Evolutionary conservation across 2,329 filamentous ascomycete genomes (phyloP).

Genomic region (Fusarium keratoplasticum): DNA sequence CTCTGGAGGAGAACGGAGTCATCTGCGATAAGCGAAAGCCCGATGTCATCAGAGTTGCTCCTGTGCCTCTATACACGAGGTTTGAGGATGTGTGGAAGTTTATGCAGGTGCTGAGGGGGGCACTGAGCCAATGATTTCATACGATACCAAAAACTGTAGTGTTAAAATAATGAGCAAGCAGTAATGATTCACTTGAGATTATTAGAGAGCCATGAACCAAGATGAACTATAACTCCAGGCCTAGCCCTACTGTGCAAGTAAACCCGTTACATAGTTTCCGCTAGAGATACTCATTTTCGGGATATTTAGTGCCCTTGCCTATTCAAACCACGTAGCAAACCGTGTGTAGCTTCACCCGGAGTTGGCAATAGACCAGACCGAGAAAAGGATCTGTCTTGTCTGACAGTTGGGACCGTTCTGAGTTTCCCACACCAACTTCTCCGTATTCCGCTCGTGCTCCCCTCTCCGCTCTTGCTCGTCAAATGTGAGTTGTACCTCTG

Average conservation of each 20-base stretch:
- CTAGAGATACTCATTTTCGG: neutral
- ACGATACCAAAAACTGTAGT: slow-evolving; percentile 1
- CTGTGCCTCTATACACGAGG: slow-evolving; percentile 85
- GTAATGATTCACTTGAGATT: slow-evolving; percentile 12
- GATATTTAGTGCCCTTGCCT: neutral
- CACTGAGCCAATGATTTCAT: slow-evolving; percentile 41
- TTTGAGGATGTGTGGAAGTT: slow-evolving; percentile 76
- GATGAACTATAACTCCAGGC: neutral
- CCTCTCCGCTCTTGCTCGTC: neutral
- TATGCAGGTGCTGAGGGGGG: slow-evolving; percentile 55
- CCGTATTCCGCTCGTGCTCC: neutral
- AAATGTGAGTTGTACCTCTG: too few species aligned
- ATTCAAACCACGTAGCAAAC: neutral
- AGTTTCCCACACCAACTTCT: neutral
- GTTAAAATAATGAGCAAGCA: slow-evolving; percentile 8
- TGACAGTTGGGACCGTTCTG: too few species aligned
- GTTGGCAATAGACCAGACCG: neutral
- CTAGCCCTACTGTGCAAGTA: neutral
- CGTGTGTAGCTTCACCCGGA: neutral
- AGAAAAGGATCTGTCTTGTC: neutral
- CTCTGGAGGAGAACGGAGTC: slow-evolving; percentile 75
- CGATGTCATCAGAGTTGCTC: slow-evolving; percentile 85
- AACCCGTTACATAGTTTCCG: neutral
- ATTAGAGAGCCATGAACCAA: neutral
- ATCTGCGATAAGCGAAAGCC: slow-evolving; percentile 87